Conservation (phyloP, 257 asterid species). For the Capsicum rhomboideum region DNA sequence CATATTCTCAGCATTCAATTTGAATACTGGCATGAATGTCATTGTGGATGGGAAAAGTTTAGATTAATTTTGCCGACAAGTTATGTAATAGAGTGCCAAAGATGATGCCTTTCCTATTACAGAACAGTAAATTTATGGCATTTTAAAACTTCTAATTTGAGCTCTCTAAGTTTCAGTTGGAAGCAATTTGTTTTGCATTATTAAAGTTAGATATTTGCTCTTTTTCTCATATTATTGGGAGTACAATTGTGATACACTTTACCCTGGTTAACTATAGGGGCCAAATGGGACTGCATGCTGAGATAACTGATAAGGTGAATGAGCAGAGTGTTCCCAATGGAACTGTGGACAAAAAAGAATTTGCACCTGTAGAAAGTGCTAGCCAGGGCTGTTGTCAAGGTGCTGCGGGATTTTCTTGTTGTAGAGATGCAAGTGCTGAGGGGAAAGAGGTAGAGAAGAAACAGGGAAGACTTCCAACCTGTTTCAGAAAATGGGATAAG, state of each 20-base stretch:
- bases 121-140: not conserved
- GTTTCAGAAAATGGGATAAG: slow-evolving; percentile 62
- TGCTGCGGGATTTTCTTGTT: slow-evolving; percentile 65
- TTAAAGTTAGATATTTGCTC: not conserved
- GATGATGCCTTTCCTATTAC: not conserved
- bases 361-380: slow-evolving; percentile 31
- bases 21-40: not conserved
- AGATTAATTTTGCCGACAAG: not conserved
- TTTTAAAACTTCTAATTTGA: not conserved
- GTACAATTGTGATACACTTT: not conserved
- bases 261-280: slow-evolving; percentile 48
- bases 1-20: not conserved
- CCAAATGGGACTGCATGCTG: slow-evolving; percentile 55
- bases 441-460: slow-evolving; percentile 32
- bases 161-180: not conserved
- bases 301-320: slow-evolving; percentile 37
- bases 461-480: slow-evolving; percentile 23
- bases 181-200: not conserved
- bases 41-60: not conserved
- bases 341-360: slow-evolving; percentile 17
- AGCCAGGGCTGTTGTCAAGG: slow-evolving; percentile 84
- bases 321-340: slow-evolving; percentile 46
- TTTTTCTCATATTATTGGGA: not conserved
- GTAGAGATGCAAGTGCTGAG: slow-evolving; percentile 44
- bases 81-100: not conserved